phyloP scores from a whole-genome alignment of 768 basidiomycete genomes.

The Kwoniella mangroviensis region DNA sequence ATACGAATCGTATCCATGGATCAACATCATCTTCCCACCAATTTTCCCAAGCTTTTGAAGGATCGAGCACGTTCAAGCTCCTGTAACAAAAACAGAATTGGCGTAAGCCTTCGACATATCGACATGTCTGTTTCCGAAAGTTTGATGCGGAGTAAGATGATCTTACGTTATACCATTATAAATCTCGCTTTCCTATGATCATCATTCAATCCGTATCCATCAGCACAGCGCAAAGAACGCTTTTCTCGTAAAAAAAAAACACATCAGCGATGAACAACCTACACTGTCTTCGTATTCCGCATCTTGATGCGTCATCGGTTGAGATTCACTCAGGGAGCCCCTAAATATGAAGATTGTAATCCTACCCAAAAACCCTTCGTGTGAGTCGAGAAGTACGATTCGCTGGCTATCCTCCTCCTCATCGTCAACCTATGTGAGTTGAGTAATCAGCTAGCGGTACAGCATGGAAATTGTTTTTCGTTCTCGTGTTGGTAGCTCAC shows the following conservation, averaged over 20 bases:
- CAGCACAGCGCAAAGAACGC: too few relatives aligned
- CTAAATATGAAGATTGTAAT: constrained; percentile 10
- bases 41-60: neutral
- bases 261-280: too few relatives aligned
- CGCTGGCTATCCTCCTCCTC: neutral
- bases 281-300: too few relatives aligned
- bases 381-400: neutral
- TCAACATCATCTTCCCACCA: constrained; percentile 1
- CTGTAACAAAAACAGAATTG: too few relatives aligned
- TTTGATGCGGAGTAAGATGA: too few relatives aligned
- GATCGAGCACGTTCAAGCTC: neutral
- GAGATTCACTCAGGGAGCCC: neutral
- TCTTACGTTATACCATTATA: too few relatives aligned
- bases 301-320: too few relatives aligned
- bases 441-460: neutral
- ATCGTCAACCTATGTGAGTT: neutral
- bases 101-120: too few relatives aligned
- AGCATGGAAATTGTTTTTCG: too few relatives aligned
- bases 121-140: neutral
- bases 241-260: too few relatives aligned
- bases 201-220: too few relatives aligned
- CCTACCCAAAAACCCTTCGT: neutral
- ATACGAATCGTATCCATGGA: constrained; percentile 23
- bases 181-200: too few relatives aligned
- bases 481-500: neutral